Conservation (phyloP, 2,329 filamentous ascomycete species). For the Sarocladium oryzae region DNA sequence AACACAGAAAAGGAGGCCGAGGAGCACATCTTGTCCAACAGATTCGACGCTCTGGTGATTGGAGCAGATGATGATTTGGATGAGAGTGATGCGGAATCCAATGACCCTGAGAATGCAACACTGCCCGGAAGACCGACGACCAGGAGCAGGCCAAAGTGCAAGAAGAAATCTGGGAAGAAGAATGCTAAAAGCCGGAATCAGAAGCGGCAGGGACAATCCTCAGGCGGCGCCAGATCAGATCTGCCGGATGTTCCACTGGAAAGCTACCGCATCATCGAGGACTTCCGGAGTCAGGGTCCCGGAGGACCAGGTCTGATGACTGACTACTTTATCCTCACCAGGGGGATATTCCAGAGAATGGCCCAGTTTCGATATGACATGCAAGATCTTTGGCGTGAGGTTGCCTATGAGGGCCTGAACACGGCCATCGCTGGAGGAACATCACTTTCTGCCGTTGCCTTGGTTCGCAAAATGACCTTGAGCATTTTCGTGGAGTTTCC, state of each 20-base stretch:
- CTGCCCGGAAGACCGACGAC: no score
- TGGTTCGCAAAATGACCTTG: conserved; percentile 30
- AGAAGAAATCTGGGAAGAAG: no score
- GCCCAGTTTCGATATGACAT: conserved; percentile 30
- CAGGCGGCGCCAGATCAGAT: no score
- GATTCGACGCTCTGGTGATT: no score
- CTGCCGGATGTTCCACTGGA: no score
- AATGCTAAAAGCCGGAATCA: no score
- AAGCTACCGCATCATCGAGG: no score
- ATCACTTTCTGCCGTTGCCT: conserved; percentile 33
- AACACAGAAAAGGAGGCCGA: background rate
- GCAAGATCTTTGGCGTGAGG: conserved; percentile 35
- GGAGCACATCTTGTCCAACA: conserved; percentile 30
- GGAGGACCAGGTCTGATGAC: background rate
- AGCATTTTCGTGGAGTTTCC: conserved; percentile 40
- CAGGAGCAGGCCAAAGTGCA: no score
- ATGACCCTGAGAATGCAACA: no score
- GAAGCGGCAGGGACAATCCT: no score
- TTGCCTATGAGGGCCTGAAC: conserved; percentile 38
- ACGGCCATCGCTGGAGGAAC: conserved; percentile 36
- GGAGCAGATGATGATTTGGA: no score
- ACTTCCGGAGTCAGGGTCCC: background rate
- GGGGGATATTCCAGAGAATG: conserved; percentile 15
- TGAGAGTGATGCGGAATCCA: no score
- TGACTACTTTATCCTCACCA: background rate